These are phyloP conservation scores for Sanghuangporus sanghuang DNA, from an alignment of 1,284 basidiomycete genomes.

Conservation along the genomic window DNA sequence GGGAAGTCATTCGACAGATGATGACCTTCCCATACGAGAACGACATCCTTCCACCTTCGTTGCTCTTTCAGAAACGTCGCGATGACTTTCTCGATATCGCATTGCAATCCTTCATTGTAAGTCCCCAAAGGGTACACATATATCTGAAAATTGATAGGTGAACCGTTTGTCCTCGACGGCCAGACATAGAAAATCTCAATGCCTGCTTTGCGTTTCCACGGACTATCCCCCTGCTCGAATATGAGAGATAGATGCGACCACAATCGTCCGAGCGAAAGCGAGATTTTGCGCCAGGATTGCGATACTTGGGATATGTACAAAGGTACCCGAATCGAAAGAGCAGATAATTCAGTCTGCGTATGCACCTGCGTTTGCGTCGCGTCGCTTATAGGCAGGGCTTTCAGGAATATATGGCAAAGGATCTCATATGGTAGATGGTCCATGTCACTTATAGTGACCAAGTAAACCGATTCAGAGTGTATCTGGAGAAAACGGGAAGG, in stretches of 20 bases:
- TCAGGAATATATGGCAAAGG: not conserved
- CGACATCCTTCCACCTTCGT: not conserved
- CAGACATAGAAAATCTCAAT: not conserved
- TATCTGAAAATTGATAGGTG: not conserved
- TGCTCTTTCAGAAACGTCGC: not conserved
- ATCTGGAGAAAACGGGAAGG: too few relatives aligned
- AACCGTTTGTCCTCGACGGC: not conserved
- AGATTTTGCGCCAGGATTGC: not conserved
- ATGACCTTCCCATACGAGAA: not conserved
- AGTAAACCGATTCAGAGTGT: too few relatives aligned
- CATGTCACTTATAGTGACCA: not conserved
- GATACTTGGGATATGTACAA: not conserved
- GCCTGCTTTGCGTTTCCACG: not conserved
- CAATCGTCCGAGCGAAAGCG: not conserved
- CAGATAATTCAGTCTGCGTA: not conserved
- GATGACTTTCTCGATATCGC: not conserved
- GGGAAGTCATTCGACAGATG: not conserved
- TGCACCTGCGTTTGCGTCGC: not conserved
- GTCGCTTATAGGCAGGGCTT: not conserved
- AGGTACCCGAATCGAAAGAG: not conserved
- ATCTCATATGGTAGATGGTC: not conserved
- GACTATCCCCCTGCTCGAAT: too few relatives aligned
- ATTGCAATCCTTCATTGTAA: not conserved
- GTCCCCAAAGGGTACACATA: not conserved
- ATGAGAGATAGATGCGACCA: not conserved